Conservation (phyloP, 345 rosid genomes). For the Gossypium raimondii region DNA sequence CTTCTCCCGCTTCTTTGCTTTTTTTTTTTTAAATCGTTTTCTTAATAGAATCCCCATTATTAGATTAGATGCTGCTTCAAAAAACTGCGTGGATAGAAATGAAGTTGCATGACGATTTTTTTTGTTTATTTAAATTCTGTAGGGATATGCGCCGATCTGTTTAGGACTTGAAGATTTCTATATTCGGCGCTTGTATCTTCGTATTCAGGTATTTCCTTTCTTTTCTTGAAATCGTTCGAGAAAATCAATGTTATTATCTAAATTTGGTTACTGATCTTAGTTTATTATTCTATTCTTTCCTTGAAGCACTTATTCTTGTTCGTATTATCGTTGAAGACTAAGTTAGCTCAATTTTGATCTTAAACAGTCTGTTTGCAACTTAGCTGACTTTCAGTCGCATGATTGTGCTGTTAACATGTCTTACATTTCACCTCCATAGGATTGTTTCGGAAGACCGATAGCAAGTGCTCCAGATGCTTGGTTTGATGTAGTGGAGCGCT, state of each 20-base stretch:
- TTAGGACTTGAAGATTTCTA: constrained; percentile 90
- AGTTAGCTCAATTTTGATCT: background rate
- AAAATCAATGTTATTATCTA: background rate
- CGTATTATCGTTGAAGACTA: background rate
- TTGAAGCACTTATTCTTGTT: background rate
- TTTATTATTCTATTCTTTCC: background rate
- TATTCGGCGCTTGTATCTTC: constrained; percentile 71
- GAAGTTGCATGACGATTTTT: background rate
- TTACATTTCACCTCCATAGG: constrained; percentile 28
- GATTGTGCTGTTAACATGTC: background rate
- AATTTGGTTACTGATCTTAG: background rate
- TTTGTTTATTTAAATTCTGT: background rate
- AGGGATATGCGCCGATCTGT: constrained; percentile 96
- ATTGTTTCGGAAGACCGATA: constrained; percentile 70
- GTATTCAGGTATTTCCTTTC: constrained; percentile 61
- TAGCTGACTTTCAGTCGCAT: background rate
- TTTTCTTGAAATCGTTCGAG: background rate
- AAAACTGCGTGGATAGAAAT: background rate
- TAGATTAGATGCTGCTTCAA: background rate
- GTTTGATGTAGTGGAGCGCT: constrained; percentile 64
- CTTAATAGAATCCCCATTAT: background rate
- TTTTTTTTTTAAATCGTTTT: background rate
- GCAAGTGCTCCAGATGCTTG: constrained; percentile 72
- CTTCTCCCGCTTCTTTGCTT: background rate
- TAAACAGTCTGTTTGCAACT: background rate